phyloP scores from a whole-genome alignment of 257 asterid genomes.

The Fraxinus pennsylvanica region DNA sequence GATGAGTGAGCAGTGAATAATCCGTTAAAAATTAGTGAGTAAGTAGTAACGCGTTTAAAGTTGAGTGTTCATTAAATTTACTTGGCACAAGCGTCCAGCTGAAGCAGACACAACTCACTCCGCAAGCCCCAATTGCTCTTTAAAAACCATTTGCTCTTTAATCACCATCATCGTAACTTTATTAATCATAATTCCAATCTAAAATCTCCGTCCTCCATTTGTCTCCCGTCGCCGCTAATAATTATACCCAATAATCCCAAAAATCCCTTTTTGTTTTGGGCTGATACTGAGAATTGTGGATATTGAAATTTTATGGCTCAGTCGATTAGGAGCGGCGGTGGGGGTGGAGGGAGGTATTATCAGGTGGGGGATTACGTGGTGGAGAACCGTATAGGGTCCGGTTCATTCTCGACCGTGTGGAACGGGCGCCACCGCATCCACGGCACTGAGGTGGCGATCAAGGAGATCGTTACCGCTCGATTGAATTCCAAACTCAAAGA shows the following conservation, averaged over 20 bases:
- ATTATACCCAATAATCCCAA: background rate
- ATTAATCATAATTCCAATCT: background rate
- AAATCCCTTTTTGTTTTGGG: slow-evolving; percentile 8
- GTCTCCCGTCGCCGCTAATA: background rate
- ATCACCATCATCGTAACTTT: no score
- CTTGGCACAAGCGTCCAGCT: background rate
- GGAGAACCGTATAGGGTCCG: slow-evolving; percentile 71
- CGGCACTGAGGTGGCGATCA: slow-evolving; percentile 91
- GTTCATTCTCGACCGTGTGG: slow-evolving; percentile 96
- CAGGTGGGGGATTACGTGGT: slow-evolving; percentile 79
- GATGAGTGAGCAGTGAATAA: no score
- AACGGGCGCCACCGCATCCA: slow-evolving; percentile 77
- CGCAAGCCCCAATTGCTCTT: no score
- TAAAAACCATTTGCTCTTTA: no score
- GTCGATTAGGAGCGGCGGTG: slow-evolving; percentile 40
- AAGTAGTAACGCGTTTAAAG: no score
- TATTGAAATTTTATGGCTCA: slow-evolving; percentile 53
- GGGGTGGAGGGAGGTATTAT: slow-evolving; percentile 34
- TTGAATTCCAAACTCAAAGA: slow-evolving; percentile 70
- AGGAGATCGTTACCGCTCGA: slow-evolving; percentile 70
- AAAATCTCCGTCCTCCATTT: background rate
- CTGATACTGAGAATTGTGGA: slow-evolving; percentile 17
- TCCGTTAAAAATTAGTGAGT: no score
- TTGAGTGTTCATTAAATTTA: no score
- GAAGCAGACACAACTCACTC: no score